Evolutionary conservation across 192 early-diverging fungal species (phyloP).

Genomic region (Coemansia sp.): DNA sequence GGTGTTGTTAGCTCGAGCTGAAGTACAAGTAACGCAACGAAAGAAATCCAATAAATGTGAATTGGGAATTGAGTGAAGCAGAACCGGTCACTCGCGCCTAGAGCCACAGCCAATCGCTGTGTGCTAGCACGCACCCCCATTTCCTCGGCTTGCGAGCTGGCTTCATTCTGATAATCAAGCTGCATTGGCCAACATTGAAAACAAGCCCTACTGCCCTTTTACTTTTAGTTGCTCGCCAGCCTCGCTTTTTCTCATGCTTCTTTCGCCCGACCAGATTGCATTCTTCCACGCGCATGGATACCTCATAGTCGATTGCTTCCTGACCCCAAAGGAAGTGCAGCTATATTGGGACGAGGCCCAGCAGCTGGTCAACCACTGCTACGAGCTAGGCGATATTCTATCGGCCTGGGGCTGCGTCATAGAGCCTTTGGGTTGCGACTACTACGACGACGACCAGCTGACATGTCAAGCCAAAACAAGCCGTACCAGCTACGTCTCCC

Average conservation of each 20-base stretch:
- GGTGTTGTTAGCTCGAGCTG: not conserved
- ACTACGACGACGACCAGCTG: slow-evolving; percentile 17
- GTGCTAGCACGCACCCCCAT: slow-evolving; percentile 23
- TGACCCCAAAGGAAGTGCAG: slow-evolving; percentile 11
- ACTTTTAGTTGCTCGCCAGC: not conserved
- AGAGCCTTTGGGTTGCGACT: slow-evolving; percentile 44
- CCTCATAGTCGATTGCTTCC: slow-evolving; percentile 28
- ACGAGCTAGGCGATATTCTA: slow-evolving; percentile 44
- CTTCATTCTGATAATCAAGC: too few species aligned
- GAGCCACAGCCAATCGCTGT: slow-evolving; percentile 23
- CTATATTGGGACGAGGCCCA: slow-evolving; percentile 24
- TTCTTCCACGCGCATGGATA: slow-evolving; percentile 22
- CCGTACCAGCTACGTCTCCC: slow-evolving; percentile 2
- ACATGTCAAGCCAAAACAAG: not conserved
- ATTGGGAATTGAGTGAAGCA: too few species aligned
- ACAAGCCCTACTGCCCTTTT: not conserved
- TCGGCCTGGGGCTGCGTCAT: slow-evolving; percentile 43
- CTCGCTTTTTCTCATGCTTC: not conserved
- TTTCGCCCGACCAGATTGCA: slow-evolving; percentile 14
- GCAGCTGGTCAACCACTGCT: slow-evolving; percentile 41
- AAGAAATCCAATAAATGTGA: too few species aligned
- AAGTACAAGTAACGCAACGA: too few species aligned
- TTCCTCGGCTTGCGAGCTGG: not conserved
- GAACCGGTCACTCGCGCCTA: not conserved
- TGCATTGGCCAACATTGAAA: not conserved